Percentiles rank a stretch among this genome's conserved stretches.
Evolutionary conservation across 2,329 filamentous ascomycete genomes (phyloP).

Genomic region (Colletotrichum tabaci): DNA sequence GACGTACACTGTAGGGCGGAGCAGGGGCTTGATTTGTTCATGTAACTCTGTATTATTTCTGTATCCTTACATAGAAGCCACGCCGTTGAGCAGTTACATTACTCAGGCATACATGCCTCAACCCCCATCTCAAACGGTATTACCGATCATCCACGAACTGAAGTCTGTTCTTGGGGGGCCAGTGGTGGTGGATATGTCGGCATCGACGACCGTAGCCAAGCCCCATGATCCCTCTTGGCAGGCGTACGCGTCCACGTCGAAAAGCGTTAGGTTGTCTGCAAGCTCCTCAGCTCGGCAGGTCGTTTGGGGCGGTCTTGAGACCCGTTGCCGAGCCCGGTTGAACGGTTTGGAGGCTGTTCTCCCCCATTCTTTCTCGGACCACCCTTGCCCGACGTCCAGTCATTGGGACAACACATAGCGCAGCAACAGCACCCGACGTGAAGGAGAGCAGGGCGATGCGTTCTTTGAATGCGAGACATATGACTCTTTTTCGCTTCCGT

Average conservation of each 20-base stretch:
- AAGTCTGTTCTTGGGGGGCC: not conserved
- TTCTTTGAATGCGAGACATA: not conserved
- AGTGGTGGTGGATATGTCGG: slow-evolving; percentile 35
- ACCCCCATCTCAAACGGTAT: not conserved
- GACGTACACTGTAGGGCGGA: slow-evolving; percentile 4
- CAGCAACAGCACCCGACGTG: not conserved
- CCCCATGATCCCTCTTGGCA: slow-evolving; percentile 39
- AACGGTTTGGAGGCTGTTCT: not conserved
- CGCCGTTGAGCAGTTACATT: not conserved
- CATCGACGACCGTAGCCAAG: slow-evolving; percentile 23
- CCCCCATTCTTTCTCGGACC: slow-evolving; percentile 14
- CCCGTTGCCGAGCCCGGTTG: slow-evolving; percentile 38
- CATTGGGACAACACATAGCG: slow-evolving; percentile 1
- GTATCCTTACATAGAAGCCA: not conserved
- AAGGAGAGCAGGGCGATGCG: slow-evolving; percentile 31
- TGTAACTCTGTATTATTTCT: slow-evolving; percentile 7
- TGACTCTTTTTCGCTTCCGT: not conserved
- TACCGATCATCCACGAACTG: not conserved
- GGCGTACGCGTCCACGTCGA: slow-evolving; percentile 43
- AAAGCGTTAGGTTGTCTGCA: slow-evolving; percentile 43
- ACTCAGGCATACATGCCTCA: not conserved
- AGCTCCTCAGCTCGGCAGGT: slow-evolving; percentile 39
- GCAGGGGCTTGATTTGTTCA: slow-evolving; percentile 5
- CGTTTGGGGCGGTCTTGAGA: slow-evolving; percentile 21
- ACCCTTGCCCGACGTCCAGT: slow-evolving; percentile 16